Percentiles rank a stretch among this genome's conserved stretches.
Evolutionary conservation across 2,329 filamentous ascomycete species (phyloP).

Genomic region (Fusarium torreyae): DNA sequence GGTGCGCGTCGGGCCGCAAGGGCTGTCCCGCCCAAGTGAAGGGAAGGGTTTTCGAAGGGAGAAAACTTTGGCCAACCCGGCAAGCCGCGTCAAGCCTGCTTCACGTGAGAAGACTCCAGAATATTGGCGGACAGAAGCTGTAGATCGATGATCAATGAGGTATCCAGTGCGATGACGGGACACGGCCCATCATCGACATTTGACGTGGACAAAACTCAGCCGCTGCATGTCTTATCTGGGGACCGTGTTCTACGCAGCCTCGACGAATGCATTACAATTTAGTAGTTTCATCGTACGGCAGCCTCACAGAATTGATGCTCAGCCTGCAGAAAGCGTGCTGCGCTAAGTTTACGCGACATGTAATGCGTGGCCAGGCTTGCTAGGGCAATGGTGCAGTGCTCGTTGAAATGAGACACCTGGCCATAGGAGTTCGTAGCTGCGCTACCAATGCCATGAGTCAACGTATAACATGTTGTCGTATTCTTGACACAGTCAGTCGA

Average conservation of each 20-base stretch:
- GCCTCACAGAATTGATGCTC: conserved; percentile 19
- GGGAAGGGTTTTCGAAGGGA: conserved; percentile 44
- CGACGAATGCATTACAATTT: conserved; percentile 5
- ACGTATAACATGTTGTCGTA: background rate
- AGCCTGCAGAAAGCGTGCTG: conserved; percentile 23
- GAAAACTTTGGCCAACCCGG: conserved; percentile 43
- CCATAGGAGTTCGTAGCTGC: background rate
- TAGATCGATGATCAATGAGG: conserved; percentile 1
- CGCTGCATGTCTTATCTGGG: conserved; percentile 6
- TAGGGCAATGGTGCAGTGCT: background rate
- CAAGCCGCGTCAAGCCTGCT: conserved; percentile 48
- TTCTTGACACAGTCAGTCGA: background rate
- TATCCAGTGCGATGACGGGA: background rate
- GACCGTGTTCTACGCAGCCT: conserved; percentile 12
- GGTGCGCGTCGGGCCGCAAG: conserved; percentile 51
- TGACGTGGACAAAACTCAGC: conserved; percentile 5
- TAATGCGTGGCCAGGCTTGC: conserved; percentile 4
- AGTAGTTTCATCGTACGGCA: conserved; percentile 23
- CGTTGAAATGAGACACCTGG: conserved; percentile 10
- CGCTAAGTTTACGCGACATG: conserved; percentile 16
- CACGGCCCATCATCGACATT: conserved; percentile 3
- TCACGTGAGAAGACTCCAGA: conserved; percentile 44
- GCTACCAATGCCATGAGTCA: background rate
- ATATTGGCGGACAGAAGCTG: conserved; percentile 18
- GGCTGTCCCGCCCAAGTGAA: conserved; percentile 47